Conservation (phyloP, 139 green algal genomes). For the Picocystis salinarum region DNA sequence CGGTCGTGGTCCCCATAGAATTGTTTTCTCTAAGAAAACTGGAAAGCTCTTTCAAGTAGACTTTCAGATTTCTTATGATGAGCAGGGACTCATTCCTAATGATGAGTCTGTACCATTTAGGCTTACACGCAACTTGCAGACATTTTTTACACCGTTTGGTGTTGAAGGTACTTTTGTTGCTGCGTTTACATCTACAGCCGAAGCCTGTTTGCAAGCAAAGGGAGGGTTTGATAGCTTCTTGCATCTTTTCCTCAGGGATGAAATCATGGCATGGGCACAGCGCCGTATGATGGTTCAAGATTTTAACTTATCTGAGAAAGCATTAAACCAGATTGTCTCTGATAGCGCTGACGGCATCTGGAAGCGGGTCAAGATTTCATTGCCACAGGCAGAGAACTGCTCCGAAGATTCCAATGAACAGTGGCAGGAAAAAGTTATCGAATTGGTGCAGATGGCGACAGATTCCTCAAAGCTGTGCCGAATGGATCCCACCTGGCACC, state of each 20-base stretch:
- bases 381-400: background rate
- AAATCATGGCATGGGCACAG: slow-evolving; percentile 1
- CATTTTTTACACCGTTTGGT: slow-evolving; percentile 86
- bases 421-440: slow-evolving; percentile 32
- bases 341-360: background rate
- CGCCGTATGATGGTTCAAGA: background rate
- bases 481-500: slow-evolving; percentile 84
- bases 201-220: slow-evolving; percentile 5
- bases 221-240: background rate
- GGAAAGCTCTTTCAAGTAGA: slow-evolving; percentile 71
- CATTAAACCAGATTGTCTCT: background rate
- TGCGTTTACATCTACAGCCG: slow-evolving; percentile 15
- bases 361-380: background rate
- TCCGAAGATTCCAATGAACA: background rate
- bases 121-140: slow-evolving; percentile 86
- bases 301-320: background rate
- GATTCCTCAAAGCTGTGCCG: slow-evolving; percentile 53
- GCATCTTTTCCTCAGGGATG: slow-evolving; percentile 1
- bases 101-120: slow-evolving; percentile 83
- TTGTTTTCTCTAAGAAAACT: slow-evolving; percentile 65
- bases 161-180: slow-evolving; percentile 48
- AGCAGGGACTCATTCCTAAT: slow-evolving; percentile 4
- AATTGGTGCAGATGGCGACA: slow-evolving; percentile 55
- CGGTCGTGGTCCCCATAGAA: slow-evolving; percentile 65
- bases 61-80: slow-evolving; percentile 49